Base-by-base conservation (phyloP, 2,329 filamentous ascomycete species). In the Xylariaceae sp. region DNA sequence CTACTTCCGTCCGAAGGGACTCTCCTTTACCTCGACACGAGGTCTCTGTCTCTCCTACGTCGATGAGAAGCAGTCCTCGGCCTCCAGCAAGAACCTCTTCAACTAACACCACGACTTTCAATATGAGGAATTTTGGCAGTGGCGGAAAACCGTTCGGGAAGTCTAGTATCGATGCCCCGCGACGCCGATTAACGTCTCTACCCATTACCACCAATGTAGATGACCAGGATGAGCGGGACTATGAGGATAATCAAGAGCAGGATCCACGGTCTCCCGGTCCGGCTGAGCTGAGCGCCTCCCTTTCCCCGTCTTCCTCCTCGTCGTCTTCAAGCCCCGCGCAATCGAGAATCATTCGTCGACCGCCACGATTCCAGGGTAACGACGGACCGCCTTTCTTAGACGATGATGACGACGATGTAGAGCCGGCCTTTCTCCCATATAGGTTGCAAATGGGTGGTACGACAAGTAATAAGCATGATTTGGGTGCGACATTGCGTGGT, bases 341-440 rank as follows among this genome's bases (percentile, higher is more conserved):
- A 67, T 85, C 82, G 11, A 78, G 82, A 58, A 84, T 85, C 63
- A 84, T 85, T 66, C 80, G 81, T 18, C 80, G 83, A 1, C 83
- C 83, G 2, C 82, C 83, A 9, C 77, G 81, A 17, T 83, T 80
- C 59, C 75, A 78, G 53, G 60, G 59, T 64, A 69, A 66, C 15
- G 75, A 78, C n/a, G 70, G 68, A 10, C 66, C 67, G 2, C 70
- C 67, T n/a, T 68, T 67, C 4, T 77, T 76, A 35, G 74, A 73
- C 9, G 79, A 75, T 10, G 79, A 75, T 17, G 82, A 83, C n/a
- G 81, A 83, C 1, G 84, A 83, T 5, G 80, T 78, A 2, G 81
- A 83, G 64, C 81, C 82, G 0, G 82, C 82, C 0, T 85, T 85
- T 65, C 73, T 82, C 35, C 80, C 78, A 0, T 79, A 78, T 65